Evolutionary conservation across 331 rosid genomes (phyloP).

Genomic region (Arachis monticola): DNA sequence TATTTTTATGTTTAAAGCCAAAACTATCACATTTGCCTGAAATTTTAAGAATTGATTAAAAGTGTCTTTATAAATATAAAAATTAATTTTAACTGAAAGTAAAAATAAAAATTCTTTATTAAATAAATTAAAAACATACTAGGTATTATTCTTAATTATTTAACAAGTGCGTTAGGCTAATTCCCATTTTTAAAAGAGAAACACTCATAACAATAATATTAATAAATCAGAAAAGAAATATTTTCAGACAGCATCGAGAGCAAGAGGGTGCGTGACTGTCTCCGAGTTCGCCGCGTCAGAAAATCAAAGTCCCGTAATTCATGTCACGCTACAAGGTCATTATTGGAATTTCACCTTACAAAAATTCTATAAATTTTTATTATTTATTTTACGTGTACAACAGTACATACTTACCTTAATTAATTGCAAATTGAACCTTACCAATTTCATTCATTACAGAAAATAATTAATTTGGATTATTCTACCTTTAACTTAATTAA

Average conservation of each 20-base stretch:
- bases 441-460: background rate
- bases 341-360: background rate
- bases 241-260: background rate
- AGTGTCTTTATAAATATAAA: too few relatives aligned
- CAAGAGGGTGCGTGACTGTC: background rate
- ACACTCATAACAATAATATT: too few relatives aligned
- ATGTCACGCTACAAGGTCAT: conserved; percentile 29
- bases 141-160: too few relatives aligned
- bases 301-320: conserved; percentile 40
- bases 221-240: too few relatives aligned
- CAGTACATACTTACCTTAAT: conserved; percentile 36
- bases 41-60: too few relatives aligned
- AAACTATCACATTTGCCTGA: too few relatives aligned
- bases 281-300: background rate
- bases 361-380: conserved; percentile 35
- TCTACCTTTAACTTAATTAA: conserved; percentile 6
- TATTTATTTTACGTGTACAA: background rate
- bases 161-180: too few relatives aligned
- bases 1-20: too few relatives aligned
- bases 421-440: background rate
- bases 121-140: too few relatives aligned
- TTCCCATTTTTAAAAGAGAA: too few relatives aligned
- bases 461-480: conserved; percentile 8
- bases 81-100: too few relatives aligned
- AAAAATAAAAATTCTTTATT: too few relatives aligned